Evolutionary conservation across 768 basidiomycete species (phyloP).

Genomic region (Collybia nuda): DNA sequence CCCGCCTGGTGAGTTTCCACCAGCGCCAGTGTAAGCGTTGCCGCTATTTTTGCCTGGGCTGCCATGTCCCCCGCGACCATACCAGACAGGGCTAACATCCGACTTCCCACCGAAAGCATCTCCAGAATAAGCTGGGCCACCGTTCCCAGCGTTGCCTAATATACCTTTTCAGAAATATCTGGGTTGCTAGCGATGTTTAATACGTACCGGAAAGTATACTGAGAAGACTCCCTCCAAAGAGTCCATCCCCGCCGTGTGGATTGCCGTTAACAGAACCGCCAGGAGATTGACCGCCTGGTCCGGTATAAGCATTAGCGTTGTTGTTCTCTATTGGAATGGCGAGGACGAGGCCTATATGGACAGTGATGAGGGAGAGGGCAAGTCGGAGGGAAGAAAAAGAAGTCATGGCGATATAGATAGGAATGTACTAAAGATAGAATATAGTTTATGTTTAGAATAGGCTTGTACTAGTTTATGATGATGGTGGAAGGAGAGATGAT

Average conservation of each 20-base stretch:
- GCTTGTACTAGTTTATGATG: slow-evolving; percentile 17
- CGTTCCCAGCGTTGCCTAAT: slow-evolving; percentile 29
- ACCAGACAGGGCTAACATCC: background rate
- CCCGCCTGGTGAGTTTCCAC: slow-evolving; percentile 35
- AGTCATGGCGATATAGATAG: slow-evolving; percentile 19
- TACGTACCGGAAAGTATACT: slow-evolving; percentile 27
- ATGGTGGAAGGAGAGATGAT: slow-evolving; percentile 18
- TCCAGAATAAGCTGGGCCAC: slow-evolving; percentile 33
- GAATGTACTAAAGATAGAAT: slow-evolving; percentile 11
- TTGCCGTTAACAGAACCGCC: slow-evolving; percentile 28
- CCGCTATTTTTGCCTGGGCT: slow-evolving; percentile 16
- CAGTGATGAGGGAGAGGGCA: slow-evolving; percentile 17
- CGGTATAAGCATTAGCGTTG: slow-evolving; percentile 30
- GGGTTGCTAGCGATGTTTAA: background rate
- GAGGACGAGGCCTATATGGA: slow-evolving; percentile 21
- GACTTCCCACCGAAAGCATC: slow-evolving; percentile 11
- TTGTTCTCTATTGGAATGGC: slow-evolving; percentile 24
- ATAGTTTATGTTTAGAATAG: slow-evolving; percentile 15
- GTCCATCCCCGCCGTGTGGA: background rate
- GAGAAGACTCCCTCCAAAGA: slow-evolving; percentile 16
- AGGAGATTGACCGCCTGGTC: slow-evolving; percentile 28
- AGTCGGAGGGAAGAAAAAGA: slow-evolving; percentile 18
- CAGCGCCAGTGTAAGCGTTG: slow-evolving; percentile 26
- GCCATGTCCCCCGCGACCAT: background rate
- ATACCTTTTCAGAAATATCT: background rate